A percentile compares a stretch with the other conserved stretches of the same genome.
Evolutionary conservation across 805 yeast species (phyloP).

Genomic region (Saturnispora zaruensis): DNA sequence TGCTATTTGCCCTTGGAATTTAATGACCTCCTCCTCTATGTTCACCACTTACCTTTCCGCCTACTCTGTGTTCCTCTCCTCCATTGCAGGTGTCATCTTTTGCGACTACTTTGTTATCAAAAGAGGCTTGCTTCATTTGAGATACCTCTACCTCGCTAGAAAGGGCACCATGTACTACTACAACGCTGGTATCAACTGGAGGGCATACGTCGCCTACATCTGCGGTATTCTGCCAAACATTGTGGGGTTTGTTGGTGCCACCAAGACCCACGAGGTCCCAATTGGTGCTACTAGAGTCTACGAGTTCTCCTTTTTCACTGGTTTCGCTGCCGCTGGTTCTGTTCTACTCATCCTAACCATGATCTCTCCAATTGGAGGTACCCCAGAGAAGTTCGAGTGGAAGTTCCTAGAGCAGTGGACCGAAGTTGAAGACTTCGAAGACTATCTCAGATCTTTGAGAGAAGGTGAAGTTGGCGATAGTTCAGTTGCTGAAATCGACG

Average conservation of each 20-base stretch:
- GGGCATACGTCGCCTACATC: slow-evolving; percentile 74
- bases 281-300: slow-evolving; percentile 69
- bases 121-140: slow-evolving; percentile 57
- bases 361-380: slow-evolving; percentile 42
- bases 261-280: slow-evolving; percentile 62
- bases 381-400: slow-evolving; percentile 38
- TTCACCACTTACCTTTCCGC: slow-evolving; percentile 78
- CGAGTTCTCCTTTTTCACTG: slow-evolving; percentile 67
- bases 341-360: slow-evolving; percentile 46
- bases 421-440: slow-evolving; percentile 57
- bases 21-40: slow-evolving; percentile 57
- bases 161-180: slow-evolving; percentile 47
- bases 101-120: slow-evolving; percentile 66
- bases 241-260: slow-evolving; percentile 81
- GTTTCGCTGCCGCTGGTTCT: slow-evolving; percentile 51
- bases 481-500: neutral
- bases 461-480: neutral
- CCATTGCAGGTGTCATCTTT: slow-evolving; percentile 71
- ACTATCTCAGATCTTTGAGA: slow-evolving; percentile 16
- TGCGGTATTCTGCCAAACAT: slow-evolving; percentile 77
- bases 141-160: slow-evolving; percentile 52
- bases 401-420: slow-evolving; percentile 58
- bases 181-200: slow-evolving; percentile 68
- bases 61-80: slow-evolving; percentile 71
- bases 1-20: slow-evolving; percentile 77